phyloP scores from a whole-genome alignment of 306 rosid species.

The Pyrus pyrifolia region DNA sequence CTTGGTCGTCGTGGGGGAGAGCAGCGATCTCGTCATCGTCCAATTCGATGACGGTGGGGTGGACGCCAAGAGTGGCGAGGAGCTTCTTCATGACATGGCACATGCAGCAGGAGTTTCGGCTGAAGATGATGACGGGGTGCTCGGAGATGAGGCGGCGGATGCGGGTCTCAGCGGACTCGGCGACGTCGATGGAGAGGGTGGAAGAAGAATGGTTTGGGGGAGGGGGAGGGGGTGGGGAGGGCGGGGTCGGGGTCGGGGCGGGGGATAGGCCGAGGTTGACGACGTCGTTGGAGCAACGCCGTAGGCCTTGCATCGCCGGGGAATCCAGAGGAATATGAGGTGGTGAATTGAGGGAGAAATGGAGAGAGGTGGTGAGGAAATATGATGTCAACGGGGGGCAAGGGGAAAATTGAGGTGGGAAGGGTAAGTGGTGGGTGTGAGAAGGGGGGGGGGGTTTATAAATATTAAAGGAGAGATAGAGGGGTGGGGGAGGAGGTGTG shows the following conservation, averaged over 20 bases:
- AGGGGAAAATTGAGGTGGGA: background rate
- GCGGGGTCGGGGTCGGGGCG: background rate
- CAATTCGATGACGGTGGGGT: conserved; percentile 92
- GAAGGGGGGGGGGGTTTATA: background rate
- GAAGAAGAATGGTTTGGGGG: conserved; percentile 28
- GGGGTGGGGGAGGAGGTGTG: background rate
- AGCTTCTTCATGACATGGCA: conserved; percentile 99
- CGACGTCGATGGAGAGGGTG: conserved; percentile 63
- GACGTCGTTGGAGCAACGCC: conserved; percentile 62
- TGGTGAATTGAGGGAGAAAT: background rate
- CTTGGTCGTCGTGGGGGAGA: conserved; percentile 26
- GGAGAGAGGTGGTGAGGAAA: background rate
- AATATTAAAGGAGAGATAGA: background rate
- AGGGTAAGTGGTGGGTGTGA: background rate
- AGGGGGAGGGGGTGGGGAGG: background rate
- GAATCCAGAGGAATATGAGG: background rate
- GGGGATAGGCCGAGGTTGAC: conserved; percentile 47
- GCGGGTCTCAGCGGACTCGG: conserved; percentile 64
- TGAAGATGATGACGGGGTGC: conserved; percentile 86
- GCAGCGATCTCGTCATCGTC: conserved; percentile 87
- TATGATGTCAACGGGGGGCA: conserved; percentile 36
- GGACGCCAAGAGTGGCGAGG: conserved; percentile 77
- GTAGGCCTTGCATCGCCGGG: conserved; percentile 67
- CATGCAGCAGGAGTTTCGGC: conserved; percentile 91
- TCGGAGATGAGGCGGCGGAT: conserved; percentile 92